phyloP scores from a whole-genome alignment of 371 early-diverging fungal species.

The Mortierella sp. region DNA sequence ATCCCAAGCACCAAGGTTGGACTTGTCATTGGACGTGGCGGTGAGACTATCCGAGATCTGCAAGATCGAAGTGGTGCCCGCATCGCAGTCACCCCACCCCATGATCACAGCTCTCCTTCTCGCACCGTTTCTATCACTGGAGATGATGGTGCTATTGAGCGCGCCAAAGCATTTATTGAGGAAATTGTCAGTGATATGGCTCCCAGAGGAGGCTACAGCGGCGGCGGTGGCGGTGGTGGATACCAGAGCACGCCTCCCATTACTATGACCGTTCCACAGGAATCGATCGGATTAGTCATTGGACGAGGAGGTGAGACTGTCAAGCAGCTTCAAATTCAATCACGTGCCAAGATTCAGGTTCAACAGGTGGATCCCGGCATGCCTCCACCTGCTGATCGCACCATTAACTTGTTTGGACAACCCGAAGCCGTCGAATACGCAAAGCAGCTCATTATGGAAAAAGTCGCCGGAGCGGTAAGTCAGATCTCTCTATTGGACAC shows the following conservation, averaged over 20 bases:
- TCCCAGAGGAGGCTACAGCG: constrained; percentile 29
- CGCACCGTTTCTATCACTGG: constrained; percentile 82
- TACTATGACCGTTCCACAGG: constrained; percentile 76
- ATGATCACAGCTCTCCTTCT: constrained; percentile 64
- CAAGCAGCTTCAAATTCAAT: constrained; percentile 82
- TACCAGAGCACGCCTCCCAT: constrained; percentile 54
- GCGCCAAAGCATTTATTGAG: constrained; percentile 81
- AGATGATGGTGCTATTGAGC: constrained; percentile 74
- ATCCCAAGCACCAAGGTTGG: constrained; percentile 85
- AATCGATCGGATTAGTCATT: constrained; percentile 84
- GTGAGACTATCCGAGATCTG: constrained; percentile 90
- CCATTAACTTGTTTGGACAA: constrained; percentile 60
- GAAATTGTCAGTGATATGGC: constrained; percentile 76
- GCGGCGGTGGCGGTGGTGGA: constrained; percentile 32
- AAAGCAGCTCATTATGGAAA: constrained; percentile 68
- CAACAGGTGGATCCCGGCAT: constrained; percentile 65
- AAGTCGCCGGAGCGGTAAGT: constrained; percentile 66
- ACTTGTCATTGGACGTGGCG: constrained; percentile 90
- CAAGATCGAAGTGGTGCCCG: constrained; percentile 85
- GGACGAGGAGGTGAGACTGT: constrained; percentile 93
- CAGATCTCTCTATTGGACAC: neutral
- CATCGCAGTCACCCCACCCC: constrained; percentile 82
- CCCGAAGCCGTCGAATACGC: constrained; percentile 68
- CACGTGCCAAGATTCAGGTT: constrained; percentile 86
- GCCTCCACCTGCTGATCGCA: constrained; percentile 54